Conservation (phyloP, 2,329 filamentous ascomycete genomes). For the Mycosphaerella sp. region DNA sequence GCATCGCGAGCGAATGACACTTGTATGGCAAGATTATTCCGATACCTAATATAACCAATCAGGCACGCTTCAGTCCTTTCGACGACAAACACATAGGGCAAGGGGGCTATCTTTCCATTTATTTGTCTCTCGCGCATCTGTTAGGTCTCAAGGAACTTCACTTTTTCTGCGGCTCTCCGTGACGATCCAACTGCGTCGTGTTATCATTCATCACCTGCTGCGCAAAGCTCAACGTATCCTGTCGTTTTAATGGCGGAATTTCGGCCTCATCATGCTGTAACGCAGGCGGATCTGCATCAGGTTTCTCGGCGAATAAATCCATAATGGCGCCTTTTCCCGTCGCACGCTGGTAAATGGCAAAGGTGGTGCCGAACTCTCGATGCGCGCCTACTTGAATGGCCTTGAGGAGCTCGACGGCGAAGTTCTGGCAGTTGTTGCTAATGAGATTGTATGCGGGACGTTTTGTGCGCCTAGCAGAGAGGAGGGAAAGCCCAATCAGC, state of each 20-base stretch:
- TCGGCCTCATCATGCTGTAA: conserved; percentile 12
- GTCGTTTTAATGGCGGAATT: conserved; percentile 9
- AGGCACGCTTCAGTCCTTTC: no score
- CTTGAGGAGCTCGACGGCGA: conserved; percentile 18
- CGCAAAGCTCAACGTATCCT: conserved; percentile 14
- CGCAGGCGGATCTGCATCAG: conserved; percentile 7
- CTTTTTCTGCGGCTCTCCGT: not conserved
- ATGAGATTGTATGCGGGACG: conserved; percentile 19
- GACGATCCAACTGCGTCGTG: conserved; percentile 18
- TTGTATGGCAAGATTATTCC: no score
- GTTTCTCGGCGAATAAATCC: conserved; percentile 15
- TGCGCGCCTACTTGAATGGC: conserved; percentile 16
- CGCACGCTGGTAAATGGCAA: conserved; percentile 17
- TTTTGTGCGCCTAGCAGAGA: conserved; percentile 11
- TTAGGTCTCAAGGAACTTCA: no score
- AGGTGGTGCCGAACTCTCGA: conserved; percentile 16
- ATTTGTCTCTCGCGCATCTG: no score
- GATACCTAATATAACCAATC: no score
- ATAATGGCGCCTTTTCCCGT: conserved; percentile 16
- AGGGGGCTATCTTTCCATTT: no score
- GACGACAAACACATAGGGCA: no score
- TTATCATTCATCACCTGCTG: conserved; percentile 20
- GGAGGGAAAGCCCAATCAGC: not conserved
- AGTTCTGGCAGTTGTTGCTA: conserved; percentile 22
- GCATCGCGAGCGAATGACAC: no score